Evolutionary conservation across 148 eudicot species (phyloP), one percentile per base, ranked within the genome.

Genomic region (Simmondsia chinensis): DNA sequence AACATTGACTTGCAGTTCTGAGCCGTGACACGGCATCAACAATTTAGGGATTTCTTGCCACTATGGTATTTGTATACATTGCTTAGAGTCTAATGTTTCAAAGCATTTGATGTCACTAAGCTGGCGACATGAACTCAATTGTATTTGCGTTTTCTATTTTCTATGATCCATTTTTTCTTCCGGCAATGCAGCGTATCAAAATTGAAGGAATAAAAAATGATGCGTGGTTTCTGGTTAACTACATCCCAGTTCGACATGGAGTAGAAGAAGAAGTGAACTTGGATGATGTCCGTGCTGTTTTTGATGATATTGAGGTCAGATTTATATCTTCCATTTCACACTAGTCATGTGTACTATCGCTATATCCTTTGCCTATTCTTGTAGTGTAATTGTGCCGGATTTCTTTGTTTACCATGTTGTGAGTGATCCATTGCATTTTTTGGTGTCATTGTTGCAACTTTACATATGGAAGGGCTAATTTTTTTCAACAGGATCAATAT

Each of bases 271-370:
- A 63, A 48, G 94, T 93, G 57, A 80, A 67, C 64, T 65, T 86
- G 66, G 99, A 93, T 50, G 99, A 93, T 58, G 75, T 93, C 39
- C 56, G 60, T 66, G 96, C 84, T 51, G 96, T 83, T 46, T 93
- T 93, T 58, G 86, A 82, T 59, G 94, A 82, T 62, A 82, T 86
- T 39, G 87, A 93, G 99, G 99, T 93, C 21, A 37, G 38, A 29
- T 40, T 49, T 31, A 52, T 5, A 3, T 29, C 10, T 9, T 35
- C 41, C 19, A 14, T 5, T 25, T 60, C 40, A 20, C 2, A 27
- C 22, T 25, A 11, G 9, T 32, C 10, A 10, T 30, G 34, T 26
- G 5, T 25, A 30, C 0, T 30, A 20, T 1, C 1, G 5, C 9
- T 28, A 28, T 9, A 5, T 9, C 31, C 5, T 28, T 5, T 28